Evolutionary conservation across 768 basidiomycete genomes (phyloP), one percentile per base, ranked within the genome.

Genomic region (Daedaleopsis sinensis): DNA sequence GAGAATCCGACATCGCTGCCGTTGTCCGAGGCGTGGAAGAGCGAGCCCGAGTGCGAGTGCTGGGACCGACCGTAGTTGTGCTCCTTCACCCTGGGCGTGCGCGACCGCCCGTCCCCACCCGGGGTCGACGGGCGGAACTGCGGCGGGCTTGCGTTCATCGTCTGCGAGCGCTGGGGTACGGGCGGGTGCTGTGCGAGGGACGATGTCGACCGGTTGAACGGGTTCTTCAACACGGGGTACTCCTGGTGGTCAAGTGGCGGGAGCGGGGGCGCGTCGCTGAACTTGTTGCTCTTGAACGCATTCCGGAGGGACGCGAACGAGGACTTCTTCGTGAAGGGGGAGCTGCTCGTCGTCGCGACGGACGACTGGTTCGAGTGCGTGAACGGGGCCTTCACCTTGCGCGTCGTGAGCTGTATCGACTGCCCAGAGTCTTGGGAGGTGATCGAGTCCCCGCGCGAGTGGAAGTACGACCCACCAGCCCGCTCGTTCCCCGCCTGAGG

Each of bases 271-370:
- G 62, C 62, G n/a, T 88, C 85, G 52, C 72, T 78, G 56, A 74
- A 79, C 68, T 82, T 91, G 57, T 81, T 80, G 48, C 82, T 84
- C 73, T 91, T 94, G 81, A 94, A 93, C 4, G 92, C 91, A 70
- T 93, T 93, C 43, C 91, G 86, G 61, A 94, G 85, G 16, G 91
- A 93, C 2, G 92, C 92, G 61, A 94, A 93, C 0, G 92, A 94
- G 3, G 89, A 73, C 68, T 94, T 94, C 77, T 91, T 92, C 46
- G 84, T 78, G 69, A 92, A 90, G 1, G 85, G 79, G n/a, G 84
- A 75, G 47, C 68, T 64, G 48, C 55, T 70, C 2, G 75, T 68
- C 1, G 84, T 79, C 32, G 84, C 82, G 44, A 91, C 80, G 6
- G 90, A 93, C 4, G 89, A 84, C 65, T 89, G 87, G 6, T 91